phyloP scores from a whole-genome alignment of 257 asterid genomes.

The Fraxinus anomala region DNA sequence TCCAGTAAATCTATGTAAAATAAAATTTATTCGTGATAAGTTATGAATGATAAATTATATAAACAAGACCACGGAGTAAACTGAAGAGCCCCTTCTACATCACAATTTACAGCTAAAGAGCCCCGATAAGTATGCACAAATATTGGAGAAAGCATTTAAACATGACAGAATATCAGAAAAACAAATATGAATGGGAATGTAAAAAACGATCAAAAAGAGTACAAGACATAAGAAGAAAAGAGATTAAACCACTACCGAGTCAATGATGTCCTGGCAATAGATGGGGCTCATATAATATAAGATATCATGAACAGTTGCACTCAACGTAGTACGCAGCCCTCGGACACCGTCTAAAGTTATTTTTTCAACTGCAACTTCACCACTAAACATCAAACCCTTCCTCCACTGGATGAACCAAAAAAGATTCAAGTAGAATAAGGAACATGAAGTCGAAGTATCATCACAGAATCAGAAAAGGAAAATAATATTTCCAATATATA shows the following conservation, averaged over 20 bases:
- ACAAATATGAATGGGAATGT: neutral
- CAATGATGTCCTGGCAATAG: conserved; percentile 88
- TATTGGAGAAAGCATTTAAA: conserved; percentile 14
- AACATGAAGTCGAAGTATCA: conserved; percentile 13
- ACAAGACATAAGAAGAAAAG: conserved; percentile 7
- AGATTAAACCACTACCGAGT: conserved; percentile 62
- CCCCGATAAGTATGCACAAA: neutral
- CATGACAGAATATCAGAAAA: conserved; percentile 7
- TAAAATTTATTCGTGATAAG: neutral
- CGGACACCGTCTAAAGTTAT: conserved; percentile 92
- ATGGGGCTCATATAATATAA: conserved; percentile 98
- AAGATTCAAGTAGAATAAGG: conserved; percentile 9
- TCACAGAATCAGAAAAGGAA: conserved; percentile 13
- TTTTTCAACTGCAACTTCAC: conserved; percentile 89
- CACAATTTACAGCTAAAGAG: neutral
- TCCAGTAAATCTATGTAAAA: neutral
- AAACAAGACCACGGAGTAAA: neutral
- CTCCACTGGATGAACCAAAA: conserved; percentile 73
- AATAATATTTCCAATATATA: conserved; percentile 16
- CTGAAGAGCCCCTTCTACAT: neutral
- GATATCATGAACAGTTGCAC: conserved; percentile 98
- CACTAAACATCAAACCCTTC: conserved; percentile 82
- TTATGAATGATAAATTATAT: too few species aligned
- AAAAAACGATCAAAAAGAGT: neutral
- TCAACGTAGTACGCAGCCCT: conserved; percentile 80